Conservation (phyloP, 495 filamentous ascomycete species). For the Mycothermus thermophilus region DNA sequence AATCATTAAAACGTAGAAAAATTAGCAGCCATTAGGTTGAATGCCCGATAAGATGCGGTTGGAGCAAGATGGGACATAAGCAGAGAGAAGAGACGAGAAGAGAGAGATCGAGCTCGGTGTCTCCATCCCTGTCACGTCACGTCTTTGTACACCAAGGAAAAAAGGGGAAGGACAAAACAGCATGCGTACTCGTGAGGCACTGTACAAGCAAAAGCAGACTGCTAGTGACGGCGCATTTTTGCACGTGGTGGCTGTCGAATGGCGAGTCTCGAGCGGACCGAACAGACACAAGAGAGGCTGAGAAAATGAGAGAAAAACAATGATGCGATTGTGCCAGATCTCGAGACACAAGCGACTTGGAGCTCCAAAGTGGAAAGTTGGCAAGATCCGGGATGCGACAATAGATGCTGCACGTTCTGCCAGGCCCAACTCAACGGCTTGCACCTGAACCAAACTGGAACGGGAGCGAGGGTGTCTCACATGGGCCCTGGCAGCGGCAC, state of each 20-base stretch:
- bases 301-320: no score
- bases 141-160: background rate
- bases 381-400: conserved; percentile 8
- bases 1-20: conserved; percentile 1
- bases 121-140: conserved; percentile 10
- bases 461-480: background rate
- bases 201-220: conserved; percentile 2
- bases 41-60: background rate
- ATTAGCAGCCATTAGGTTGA: conserved; percentile 5
- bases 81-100: no score
- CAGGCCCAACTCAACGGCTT: no score
- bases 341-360: no score
- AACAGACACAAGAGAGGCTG: no score
- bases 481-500: conserved; percentile 4
- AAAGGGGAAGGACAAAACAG: conserved; percentile 4
- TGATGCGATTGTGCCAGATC: no score
- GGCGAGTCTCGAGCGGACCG: no score
- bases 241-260: conserved; percentile 2
- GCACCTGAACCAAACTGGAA: no score
- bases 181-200: conserved; percentile 7
- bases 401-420: no score
- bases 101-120: conserved; percentile 6
- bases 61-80: conserved; percentile 1
- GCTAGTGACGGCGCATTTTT: conserved; percentile 11
- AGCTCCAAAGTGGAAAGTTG: conserved; percentile 13